Percentiles rank a stretch among this genome's conserved stretches.
Conservation (phyloP, 768 basidiomycete genomes). For the Astraeus odoratus region DNA sequence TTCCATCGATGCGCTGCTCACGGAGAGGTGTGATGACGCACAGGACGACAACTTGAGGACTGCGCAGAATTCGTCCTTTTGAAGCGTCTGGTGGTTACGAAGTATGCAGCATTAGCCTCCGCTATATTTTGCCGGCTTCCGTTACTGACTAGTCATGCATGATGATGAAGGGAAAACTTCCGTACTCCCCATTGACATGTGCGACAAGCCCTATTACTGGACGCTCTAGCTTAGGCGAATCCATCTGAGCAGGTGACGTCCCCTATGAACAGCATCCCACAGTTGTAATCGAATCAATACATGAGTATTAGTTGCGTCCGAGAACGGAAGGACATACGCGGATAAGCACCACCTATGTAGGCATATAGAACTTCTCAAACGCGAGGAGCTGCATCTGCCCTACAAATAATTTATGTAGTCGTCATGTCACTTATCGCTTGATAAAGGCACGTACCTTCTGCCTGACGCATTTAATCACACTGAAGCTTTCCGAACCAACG, state of each 20-base stretch:
- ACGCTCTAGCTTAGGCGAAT: slow-evolving; percentile 91
- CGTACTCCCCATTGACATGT: slow-evolving; percentile 93
- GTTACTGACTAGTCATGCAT: slow-evolving; percentile 90
- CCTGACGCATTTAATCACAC: slow-evolving; percentile 96
- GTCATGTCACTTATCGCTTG: neutral
- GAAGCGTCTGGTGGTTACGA: slow-evolving; percentile 86
- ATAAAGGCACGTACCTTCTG: slow-evolving; percentile 65
- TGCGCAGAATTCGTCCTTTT: slow-evolving; percentile 97
- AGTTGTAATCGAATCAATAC: slow-evolving; percentile 34
- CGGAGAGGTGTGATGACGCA: slow-evolving; percentile 92
- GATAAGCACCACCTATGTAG: slow-evolving; percentile 79
- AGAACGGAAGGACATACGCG: slow-evolving; percentile 10
- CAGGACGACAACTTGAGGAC: slow-evolving; percentile 86
- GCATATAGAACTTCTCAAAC: slow-evolving; percentile 86
- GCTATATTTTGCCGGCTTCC: neutral
- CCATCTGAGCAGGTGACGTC: slow-evolving; percentile 86
- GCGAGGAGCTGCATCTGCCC: slow-evolving; percentile 69
- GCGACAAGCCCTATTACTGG: slow-evolving; percentile 91
- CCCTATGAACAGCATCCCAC: too few species aligned
- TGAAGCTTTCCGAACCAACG: slow-evolving; percentile 93
- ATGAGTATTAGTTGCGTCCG: neutral
- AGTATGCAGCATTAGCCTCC: neutral
- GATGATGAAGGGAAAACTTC: slow-evolving; percentile 90
- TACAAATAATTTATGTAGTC: neutral
- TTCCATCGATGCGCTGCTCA: slow-evolving; percentile 94